These are phyloP conservation scores for Aegilops tauschii DNA, from an alignment of 176 grass and related monocot species.

Conservation along the genomic window DNA sequence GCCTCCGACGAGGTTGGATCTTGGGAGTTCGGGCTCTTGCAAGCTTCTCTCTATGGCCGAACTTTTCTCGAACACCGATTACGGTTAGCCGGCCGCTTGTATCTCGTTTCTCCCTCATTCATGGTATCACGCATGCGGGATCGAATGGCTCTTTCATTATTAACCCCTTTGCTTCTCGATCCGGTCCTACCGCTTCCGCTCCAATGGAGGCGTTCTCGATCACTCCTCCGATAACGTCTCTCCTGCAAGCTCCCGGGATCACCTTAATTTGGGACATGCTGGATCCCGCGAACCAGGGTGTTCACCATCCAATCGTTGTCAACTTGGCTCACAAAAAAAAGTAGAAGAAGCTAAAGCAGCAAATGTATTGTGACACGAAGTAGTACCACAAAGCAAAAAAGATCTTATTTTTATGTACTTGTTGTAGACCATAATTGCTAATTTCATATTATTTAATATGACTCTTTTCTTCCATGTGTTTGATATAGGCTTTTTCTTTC, in stretches of 20 bases:
- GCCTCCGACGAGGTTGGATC: too few species aligned
- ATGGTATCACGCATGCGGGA: too few species aligned
- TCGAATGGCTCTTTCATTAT: not conserved
- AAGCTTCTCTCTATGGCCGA: too few species aligned
- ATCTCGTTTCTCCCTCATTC: too few species aligned
- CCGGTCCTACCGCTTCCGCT: not conserved
- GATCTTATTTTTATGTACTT: not conserved
- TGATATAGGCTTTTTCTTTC: not conserved
- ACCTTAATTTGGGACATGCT: not conserved
- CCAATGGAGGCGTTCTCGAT: not conserved
- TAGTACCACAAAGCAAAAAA: not conserved
- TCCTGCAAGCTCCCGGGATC: not conserved
- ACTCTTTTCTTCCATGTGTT: not conserved
- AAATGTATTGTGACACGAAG: not conserved
- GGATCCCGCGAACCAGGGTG: not conserved
- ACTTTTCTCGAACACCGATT: too few species aligned
- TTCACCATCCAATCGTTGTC: not conserved
- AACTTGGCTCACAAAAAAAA: not conserved
- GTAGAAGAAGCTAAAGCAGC: not conserved
- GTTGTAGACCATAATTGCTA: not conserved
- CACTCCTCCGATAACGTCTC: not conserved
- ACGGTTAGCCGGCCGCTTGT: too few species aligned
- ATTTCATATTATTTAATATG: not conserved
- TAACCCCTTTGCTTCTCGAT: not conserved
- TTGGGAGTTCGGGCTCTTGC: too few species aligned